A percentile compares a stretch with the other conserved stretches of the same genome.
phyloP scores from a whole-genome alignment of 1,284 basidiomycete genomes.

The Sphagnurus paluster region DNA sequence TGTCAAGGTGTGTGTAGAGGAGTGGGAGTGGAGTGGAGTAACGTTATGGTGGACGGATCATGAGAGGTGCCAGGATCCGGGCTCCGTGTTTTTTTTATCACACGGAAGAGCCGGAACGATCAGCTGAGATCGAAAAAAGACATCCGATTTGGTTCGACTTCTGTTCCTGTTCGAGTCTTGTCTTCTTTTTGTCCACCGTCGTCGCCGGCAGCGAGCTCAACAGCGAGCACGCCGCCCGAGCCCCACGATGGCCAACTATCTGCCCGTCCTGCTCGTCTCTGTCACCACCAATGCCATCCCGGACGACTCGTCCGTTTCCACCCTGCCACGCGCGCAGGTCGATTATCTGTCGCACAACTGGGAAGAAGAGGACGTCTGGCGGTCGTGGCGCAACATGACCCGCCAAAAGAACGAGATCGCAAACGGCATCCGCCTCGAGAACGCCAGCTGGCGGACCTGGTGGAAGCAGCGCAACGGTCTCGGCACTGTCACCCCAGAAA shows the following conservation, averaged over 20 bases:
- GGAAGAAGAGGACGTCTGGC: conserved; percentile 98
- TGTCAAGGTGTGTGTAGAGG: too few species aligned
- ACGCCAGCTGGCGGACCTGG: conserved; percentile 98
- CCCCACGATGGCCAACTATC: conserved; percentile 59
- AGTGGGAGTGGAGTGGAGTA: too few species aligned
- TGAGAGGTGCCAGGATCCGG: too few species aligned
- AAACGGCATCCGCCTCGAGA: conserved; percentile 94
- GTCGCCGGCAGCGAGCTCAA: conserved; percentile 14
- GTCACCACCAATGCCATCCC: conserved; percentile 57
- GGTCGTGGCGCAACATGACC: conserved; percentile 98
- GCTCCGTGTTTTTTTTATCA: too few species aligned
- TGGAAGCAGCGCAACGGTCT: conserved; percentile 98
- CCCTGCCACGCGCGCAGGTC: conserved; percentile 71
- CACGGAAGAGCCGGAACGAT: conserved; percentile 19
- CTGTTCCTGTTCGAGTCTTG: conserved; percentile 8
- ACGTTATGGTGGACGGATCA: too few species aligned
- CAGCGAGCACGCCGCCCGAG: conserved; percentile 13
- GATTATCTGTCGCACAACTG: conserved; percentile 93
- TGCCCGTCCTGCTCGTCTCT: conserved; percentile 67
- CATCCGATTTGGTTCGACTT: conserved; percentile 11
- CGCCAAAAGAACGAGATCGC: conserved; percentile 98
- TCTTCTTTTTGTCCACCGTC: conserved; percentile 15
- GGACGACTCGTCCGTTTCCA: conserved; percentile 67
- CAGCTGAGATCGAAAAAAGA: conserved; percentile 20
- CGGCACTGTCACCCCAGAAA: conserved; percentile 94